phyloP scores from a whole-genome alignment of 2,329 filamentous ascomycete species.

The Pseudogymnoascus pannorum region DNA sequence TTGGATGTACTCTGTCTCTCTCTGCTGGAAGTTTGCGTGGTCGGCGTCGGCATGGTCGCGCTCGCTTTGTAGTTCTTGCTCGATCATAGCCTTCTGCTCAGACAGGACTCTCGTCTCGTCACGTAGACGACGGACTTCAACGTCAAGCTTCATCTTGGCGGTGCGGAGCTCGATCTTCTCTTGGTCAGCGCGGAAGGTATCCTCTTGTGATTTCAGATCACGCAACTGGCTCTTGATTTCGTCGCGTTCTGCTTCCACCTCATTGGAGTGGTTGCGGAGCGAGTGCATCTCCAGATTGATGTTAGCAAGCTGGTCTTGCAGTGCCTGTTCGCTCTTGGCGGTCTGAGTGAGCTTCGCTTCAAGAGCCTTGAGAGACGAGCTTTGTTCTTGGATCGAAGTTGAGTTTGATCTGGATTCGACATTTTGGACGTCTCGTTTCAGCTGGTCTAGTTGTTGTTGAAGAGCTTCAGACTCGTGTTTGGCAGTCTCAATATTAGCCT shows the following conservation, averaged over 20 bases:
- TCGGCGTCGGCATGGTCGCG: constrained; percentile 53
- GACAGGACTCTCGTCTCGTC: constrained; percentile 54
- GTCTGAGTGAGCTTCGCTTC: constrained; percentile 50
- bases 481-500: constrained; percentile 38
- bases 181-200: constrained; percentile 53
- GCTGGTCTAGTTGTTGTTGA: constrained; percentile 35
- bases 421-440: constrained; percentile 28
- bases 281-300: constrained; percentile 54
- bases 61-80: constrained; percentile 58
- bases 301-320: constrained; percentile 56
- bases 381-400: constrained; percentile 33
- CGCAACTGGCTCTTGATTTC: constrained; percentile 56
- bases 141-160: constrained; percentile 60
- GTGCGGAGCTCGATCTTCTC: constrained; percentile 63
- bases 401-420: constrained; percentile 31
- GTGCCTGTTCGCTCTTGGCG: constrained; percentile 51
- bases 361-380: constrained; percentile 50
- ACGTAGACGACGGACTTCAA: constrained; percentile 55
- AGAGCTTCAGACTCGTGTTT: constrained; percentile 36
- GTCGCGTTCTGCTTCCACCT: constrained; percentile 58
- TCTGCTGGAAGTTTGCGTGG: constrained; percentile 33
- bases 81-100: constrained; percentile 51
- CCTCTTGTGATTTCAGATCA: constrained; percentile 46
- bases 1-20: constrained; percentile 57
- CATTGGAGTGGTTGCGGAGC: constrained; percentile 47